Base-by-base conservation (phyloP, 192 early-diverging fungal genomes). In the Phycomyces nitens region DNA sequence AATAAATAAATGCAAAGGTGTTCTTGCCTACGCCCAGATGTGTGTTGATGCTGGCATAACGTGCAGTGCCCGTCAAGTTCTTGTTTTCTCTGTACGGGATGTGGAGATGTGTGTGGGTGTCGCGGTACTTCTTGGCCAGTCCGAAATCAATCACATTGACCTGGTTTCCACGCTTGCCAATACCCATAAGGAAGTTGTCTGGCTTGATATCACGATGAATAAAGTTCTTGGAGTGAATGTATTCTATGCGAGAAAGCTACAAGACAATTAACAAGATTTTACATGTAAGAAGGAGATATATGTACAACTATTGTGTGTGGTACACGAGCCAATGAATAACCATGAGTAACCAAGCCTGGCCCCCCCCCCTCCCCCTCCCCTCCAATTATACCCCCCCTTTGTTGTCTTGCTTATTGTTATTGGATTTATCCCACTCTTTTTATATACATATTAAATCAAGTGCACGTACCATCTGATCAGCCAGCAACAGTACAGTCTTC, bases 91-190 rank as follows among this genome's bases (percentile, higher is more conserved):
- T 84, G 74, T 94, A 94, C 7, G 93, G 88, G 65, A 96, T 94
- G 78, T 96, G 94, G 68, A 89, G 71, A 60, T 88, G 81, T 42
- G 89, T 94, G 71, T 86, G 86, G 44, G 88, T 85, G 70, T 94
- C 91, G 44, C 88, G 86, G 75, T 90, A 96, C 73, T 90, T 87
- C 66, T 94, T 94, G 40, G 93, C 89, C 60, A 96, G 75, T 18
- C 94, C 94, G 81, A 94, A 94, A 77, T 96, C 94, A 55, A 96
- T 91, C 15, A 96, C 82, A 55, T 93, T 86, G 10, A 96, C 88
- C 58, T 91, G 86, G 65, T 94, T 89, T 53, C 86, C 84, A 54
- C 86, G 88, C 68, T 89, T 90, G 40, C 88, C 86, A 68, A 89
- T 86, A 54, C 93, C 93, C 87, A 96, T 91, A 57, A 94, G 62